Evolutionary conservation across 345 rosid species (phyloP).

Genomic region (Cardamine chenopodiifolia): DNA sequence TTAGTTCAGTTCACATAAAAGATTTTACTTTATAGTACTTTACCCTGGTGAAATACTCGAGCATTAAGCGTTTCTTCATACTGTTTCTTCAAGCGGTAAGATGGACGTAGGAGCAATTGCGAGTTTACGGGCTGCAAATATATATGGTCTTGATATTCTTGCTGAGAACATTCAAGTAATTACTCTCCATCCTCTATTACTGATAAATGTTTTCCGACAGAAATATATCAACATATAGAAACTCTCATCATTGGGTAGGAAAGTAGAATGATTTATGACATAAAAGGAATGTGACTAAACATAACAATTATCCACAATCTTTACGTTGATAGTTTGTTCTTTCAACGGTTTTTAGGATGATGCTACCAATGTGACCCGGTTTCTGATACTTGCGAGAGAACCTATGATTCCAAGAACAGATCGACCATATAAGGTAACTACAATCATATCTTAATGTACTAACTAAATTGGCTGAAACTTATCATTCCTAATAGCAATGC

Average conservation of each 20-base stretch:
- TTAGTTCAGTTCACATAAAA: not conserved
- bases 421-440: conserved; percentile 68
- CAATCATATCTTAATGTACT: not conserved
- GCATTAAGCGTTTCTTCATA: conserved; percentile 45
- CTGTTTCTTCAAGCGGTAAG: conserved; percentile 56
- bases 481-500: conserved; percentile 12
- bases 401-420: conserved; percentile 77
- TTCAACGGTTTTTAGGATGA: conserved; percentile 58
- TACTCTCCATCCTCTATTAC: conserved; percentile 13
- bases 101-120: conserved; percentile 80
- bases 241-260: conserved; percentile 1
- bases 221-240: not conserved
- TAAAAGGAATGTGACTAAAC: conserved; percentile 16
- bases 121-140: conserved; percentile 83
- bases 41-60: conserved; percentile 9
- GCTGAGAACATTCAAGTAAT: conserved; percentile 74
- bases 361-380: conserved; percentile 76
- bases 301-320: not conserved
- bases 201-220: not conserved
- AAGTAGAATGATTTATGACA: too few species aligned
- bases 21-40: conserved; percentile 13
- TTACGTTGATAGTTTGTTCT: conserved; percentile 10
- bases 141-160: conserved; percentile 82
- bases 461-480: not conserved
- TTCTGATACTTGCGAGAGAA: conserved; percentile 87